phyloP scores from a whole-genome alignment of 2,329 filamentous ascomycete genomes.

The Sporothrix euskadiensis region DNA sequence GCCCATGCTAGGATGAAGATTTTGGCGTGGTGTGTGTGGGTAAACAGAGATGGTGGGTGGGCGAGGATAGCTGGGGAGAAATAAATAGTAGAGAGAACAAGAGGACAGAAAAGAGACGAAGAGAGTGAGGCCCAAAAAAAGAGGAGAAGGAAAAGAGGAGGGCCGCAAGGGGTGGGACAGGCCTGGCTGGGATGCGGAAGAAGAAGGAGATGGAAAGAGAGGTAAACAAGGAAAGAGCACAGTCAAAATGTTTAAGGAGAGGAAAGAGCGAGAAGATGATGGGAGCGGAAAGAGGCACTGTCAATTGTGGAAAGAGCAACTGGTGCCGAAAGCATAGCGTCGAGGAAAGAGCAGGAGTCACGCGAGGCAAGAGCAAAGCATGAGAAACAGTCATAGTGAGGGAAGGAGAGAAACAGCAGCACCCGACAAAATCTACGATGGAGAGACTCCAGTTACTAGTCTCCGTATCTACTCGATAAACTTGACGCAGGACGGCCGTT shows the following conservation, averaged over 20 bases:
- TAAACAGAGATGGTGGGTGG: conserved; percentile 4
- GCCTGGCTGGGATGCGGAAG: background rate
- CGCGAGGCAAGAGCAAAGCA: background rate
- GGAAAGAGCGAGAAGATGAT: background rate
- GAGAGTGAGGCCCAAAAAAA: background rate
- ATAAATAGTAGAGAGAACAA: background rate
- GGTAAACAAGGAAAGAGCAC: background rate
- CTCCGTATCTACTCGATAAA: background rate
- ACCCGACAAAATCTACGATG: background rate
- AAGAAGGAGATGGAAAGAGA: background rate
- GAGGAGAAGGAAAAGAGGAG: background rate
- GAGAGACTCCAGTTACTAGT: background rate
- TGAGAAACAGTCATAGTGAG: background rate
- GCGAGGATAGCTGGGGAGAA: background rate
- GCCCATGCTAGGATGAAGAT: conserved; percentile 13
- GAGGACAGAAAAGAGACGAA: background rate
- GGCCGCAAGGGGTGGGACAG: conserved; percentile 10
- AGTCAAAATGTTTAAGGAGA: background rate
- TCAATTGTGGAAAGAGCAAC: background rate
- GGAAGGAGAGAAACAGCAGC: background rate
- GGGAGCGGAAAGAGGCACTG: background rate
- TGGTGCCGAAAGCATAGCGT: background rate
- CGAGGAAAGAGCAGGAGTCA: background rate
- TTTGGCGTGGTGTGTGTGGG: background rate
- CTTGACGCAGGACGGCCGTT: conserved; percentile 22